phyloP scores from a whole-genome alignment of 1,284 basidiomycete species.

The Sutorius eximius region DNA sequence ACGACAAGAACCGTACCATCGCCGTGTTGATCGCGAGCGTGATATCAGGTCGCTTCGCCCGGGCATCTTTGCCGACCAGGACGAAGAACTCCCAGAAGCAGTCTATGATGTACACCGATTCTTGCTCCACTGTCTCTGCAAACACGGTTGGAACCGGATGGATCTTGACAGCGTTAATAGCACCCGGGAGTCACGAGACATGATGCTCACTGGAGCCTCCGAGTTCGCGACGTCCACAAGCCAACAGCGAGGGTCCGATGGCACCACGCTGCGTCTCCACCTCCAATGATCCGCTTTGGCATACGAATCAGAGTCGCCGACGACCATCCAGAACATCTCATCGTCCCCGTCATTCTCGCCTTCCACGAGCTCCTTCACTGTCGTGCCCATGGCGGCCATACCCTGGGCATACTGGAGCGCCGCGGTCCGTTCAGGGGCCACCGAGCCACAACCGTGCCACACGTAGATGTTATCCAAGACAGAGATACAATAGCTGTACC shows the following conservation, averaged over 20 bases:
- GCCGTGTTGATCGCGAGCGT: slow-evolving; percentile 57
- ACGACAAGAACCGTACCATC: slow-evolving; percentile 39
- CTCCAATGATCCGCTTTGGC: slow-evolving; percentile 78
- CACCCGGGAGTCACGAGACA: not conserved
- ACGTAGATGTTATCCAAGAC: slow-evolving; percentile 70
- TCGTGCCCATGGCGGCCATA: slow-evolving; percentile 41
- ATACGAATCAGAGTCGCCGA: slow-evolving; percentile 64
- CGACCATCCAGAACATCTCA: slow-evolving; percentile 81
- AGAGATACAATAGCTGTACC: slow-evolving; percentile 72
- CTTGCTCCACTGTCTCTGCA: slow-evolving; percentile 26
- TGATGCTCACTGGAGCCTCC: slow-evolving; percentile 39
- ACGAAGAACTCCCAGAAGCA: slow-evolving; percentile 77
- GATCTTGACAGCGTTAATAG: slow-evolving; percentile 27
- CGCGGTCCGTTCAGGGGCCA: slow-evolving; percentile 53
- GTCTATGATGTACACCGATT: slow-evolving; percentile 63
- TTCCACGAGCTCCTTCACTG: slow-evolving; percentile 57
- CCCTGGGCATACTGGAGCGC: slow-evolving; percentile 59
- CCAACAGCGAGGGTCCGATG: slow-evolving; percentile 55
- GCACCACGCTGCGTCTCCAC: slow-evolving; percentile 52
- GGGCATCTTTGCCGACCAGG: slow-evolving; percentile 65
- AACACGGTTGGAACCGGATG: slow-evolving; percentile 32
- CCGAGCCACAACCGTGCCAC: slow-evolving; percentile 75
- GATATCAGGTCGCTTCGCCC: slow-evolving; percentile 58
- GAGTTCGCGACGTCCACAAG: slow-evolving; percentile 44
- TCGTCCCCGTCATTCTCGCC: slow-evolving; percentile 58